These are phyloP conservation scores for Lophiotrema nucula DNA, from an alignment of 495 filamentous ascomycete genomes.

Conservation along the genomic window DNA sequence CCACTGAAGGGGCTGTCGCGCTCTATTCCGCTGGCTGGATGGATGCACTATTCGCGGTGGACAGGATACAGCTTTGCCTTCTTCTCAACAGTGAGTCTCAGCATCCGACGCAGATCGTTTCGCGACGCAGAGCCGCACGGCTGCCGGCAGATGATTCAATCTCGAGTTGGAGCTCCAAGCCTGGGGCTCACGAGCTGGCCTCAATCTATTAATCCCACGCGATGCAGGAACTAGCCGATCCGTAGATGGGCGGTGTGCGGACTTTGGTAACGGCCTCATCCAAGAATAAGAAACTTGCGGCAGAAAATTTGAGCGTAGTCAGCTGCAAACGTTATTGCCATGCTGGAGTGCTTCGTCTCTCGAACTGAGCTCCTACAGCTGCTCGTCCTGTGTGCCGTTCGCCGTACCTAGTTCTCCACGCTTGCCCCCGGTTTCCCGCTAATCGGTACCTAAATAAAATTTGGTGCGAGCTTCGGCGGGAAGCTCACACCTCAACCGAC, in stretches of 20 bases:
- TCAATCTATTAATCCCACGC: slow-evolving; percentile 6
- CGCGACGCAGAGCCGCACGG: slow-evolving; percentile 22
- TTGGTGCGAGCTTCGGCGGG: slow-evolving; percentile 3
- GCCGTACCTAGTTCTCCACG: neutral
- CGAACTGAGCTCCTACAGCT: too few species aligned
- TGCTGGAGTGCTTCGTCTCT: too few species aligned
- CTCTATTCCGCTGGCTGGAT: too few species aligned
- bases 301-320: slow-evolving; percentile 1
- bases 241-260: slow-evolving; percentile 14
- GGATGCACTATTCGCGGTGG: too few species aligned
- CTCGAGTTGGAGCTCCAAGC: neutral
- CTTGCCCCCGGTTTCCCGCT: neutral
- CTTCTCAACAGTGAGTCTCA: too few species aligned
- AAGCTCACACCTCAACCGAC: neutral
- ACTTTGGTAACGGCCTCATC: neutral
- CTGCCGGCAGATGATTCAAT: slow-evolving; percentile 11
- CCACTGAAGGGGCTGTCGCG: too few species aligned
- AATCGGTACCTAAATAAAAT: neutral
- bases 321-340: too few species aligned
- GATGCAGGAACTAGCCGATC: neutral
- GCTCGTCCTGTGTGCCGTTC: too few species aligned
- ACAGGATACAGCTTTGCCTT: too few species aligned
- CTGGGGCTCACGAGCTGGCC: slow-evolving; percentile 1
- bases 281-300: slow-evolving; percentile 16
- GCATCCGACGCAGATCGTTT: too few species aligned